These are phyloP conservation scores for Schrenkiella parvula DNA, from an alignment of 345 rosid genomes.

Conservation along the genomic window DNA sequence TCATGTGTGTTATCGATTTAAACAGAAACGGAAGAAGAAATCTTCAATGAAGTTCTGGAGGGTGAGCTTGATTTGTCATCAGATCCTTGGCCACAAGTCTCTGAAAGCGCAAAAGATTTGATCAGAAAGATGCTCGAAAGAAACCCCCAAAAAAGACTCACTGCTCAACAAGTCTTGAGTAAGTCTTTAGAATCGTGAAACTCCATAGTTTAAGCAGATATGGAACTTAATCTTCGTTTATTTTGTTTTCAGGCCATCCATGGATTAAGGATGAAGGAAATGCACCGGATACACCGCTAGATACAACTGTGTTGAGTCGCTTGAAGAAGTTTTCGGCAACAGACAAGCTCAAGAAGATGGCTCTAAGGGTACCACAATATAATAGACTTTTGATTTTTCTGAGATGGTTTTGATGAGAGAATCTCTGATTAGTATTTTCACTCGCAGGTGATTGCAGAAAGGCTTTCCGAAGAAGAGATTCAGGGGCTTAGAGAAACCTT, in stretches of 20 bases:
- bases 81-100: conserved; percentile 86
- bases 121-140: conserved; percentile 70
- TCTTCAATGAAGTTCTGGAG: conserved; percentile 70
- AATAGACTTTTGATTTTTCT: background rate
- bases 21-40: conserved; percentile 73
- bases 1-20: background rate
- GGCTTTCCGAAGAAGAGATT: conserved; percentile 77
- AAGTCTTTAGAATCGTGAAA: conserved; percentile 29
- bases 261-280: conserved; percentile 75
- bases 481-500: conserved; percentile 67
- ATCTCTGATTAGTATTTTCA: conserved; percentile 7
- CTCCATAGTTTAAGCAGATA: background rate
- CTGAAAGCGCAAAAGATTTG: conserved; percentile 81
- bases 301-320: conserved; percentile 61
- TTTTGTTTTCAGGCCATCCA: conserved; percentile 66
- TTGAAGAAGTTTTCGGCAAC: conserved; percentile 82
- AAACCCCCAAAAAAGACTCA: conserved; percentile 58
- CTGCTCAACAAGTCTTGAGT: conserved; percentile 78
- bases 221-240: background rate
- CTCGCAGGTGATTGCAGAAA: conserved; percentile 62
- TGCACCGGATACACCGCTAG: conserved; percentile 86
- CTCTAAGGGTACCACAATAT: conserved; percentile 44
- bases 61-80: conserved; percentile 77
- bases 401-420: background rate
- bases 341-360: conserved; percentile 85